These are phyloP conservation scores for Syzygium malaccense DNA, from an alignment of 441 rosid genomes.

Conservation along the genomic window DNA sequence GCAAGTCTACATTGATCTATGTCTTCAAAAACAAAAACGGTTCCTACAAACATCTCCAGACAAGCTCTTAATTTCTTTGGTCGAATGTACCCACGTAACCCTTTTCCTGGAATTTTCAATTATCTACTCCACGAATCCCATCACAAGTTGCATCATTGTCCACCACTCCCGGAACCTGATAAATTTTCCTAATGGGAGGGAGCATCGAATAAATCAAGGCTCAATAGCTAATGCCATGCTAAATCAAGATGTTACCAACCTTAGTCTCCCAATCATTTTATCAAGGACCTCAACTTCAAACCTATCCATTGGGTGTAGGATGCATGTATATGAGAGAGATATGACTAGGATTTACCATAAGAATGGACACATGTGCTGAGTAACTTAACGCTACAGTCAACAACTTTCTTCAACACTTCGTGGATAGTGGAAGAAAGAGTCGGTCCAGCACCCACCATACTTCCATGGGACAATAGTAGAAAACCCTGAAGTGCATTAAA, in stretches of 20 bases:
- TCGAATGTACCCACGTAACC: not conserved
- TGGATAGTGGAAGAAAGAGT: conserved; percentile 68
- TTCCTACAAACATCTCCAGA: not conserved
- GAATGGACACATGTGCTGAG: conserved; percentile 61
- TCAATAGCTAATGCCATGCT: not conserved
- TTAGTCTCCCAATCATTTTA: not conserved
- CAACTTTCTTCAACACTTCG: conserved; percentile 58
- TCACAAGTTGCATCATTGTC: not conserved
- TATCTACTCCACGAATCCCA: not conserved
- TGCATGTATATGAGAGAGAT: not conserved
- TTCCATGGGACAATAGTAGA: conserved; percentile 72
- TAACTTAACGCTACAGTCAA: conserved; percentile 82
- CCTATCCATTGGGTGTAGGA: not conserved
- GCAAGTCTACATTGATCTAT: not conserved
- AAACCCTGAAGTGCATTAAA: conserved; percentile 81
- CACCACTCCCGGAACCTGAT: not conserved
- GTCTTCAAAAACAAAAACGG: not conserved
- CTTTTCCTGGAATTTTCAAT: not conserved
- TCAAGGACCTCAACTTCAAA: not conserved
- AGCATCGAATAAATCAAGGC: not conserved
- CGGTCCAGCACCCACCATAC: conserved; percentile 69
- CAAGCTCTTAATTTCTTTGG: not conserved
- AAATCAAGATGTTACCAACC: not conserved
- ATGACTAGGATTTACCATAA: conserved; percentile 34
- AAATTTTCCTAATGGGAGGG: not conserved